Evolutionary conservation across 768 basidiomycete species (phyloP).

Genomic region (Russula sp.): DNA sequence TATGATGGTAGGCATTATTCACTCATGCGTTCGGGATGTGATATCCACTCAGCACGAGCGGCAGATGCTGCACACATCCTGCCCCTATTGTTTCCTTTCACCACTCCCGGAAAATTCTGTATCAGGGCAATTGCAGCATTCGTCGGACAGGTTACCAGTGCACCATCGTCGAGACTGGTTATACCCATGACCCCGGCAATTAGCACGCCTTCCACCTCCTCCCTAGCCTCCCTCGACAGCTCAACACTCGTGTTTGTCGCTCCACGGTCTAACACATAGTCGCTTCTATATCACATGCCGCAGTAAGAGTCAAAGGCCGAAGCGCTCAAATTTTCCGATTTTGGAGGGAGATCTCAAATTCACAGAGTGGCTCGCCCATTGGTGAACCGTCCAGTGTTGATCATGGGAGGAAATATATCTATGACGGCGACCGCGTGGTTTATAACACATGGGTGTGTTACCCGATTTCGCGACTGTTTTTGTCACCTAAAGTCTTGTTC

Average conservation of each 20-base stretch:
- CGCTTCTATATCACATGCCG: background rate
- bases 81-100: slow-evolving; percentile 71
- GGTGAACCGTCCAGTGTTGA: slow-evolving; percentile 3
- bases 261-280: background rate
- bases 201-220: background rate
- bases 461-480: background rate
- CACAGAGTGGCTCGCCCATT: background rate
- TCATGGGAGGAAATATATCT: slow-evolving; percentile 8
- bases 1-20: slow-evolving; percentile 62
- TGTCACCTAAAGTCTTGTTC: background rate
- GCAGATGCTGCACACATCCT: slow-evolving; percentile 67
- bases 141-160: slow-evolving; percentile 58
- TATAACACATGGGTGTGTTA: slow-evolving; percentile 45
- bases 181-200: background rate
- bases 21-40: slow-evolving; percentile 13
- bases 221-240: background rate
- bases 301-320: background rate
- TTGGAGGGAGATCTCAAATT: background rate
- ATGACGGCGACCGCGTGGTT: slow-evolving; percentile 56
- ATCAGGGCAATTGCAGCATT: slow-evolving; percentile 76
- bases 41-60: background rate
- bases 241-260: background rate
- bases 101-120: slow-evolving; percentile 73
- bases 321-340: background rate
- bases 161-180: slow-evolving; percentile 25